A percentile compares a stretch with the other conserved stretches of the same genome.
These are phyloP conservation scores for Aspergillus bombycis DNA, from an alignment of 2,329 filamentous ascomycete genomes.

Conservation along the genomic window DNA sequence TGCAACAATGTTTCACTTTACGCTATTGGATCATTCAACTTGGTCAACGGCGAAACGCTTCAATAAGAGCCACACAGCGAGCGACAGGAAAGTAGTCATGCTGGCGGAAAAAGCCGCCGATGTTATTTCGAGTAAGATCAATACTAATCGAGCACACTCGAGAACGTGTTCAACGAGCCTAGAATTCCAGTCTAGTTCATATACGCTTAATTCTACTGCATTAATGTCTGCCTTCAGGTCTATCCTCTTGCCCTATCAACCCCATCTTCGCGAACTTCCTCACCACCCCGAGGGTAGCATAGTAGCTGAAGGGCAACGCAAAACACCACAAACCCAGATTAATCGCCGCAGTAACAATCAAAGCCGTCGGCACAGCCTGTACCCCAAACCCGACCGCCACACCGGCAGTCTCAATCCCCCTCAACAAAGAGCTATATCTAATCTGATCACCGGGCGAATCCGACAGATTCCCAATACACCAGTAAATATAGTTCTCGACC, in stretches of 20 bases:
- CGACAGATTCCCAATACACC: conserved; percentile 51
- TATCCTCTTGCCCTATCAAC: background rate
- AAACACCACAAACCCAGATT: conserved; percentile 49
- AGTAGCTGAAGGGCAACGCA: conserved; percentile 49
- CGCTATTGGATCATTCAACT: too few relatives aligned
- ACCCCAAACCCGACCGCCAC: conserved; percentile 50
- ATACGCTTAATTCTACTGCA: background rate
- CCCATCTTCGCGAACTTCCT: conserved; percentile 37
- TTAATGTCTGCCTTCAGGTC: background rate
- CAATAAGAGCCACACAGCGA: too few relatives aligned
- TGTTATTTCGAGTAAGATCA: conserved; percentile 47
- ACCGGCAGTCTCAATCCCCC: conserved; percentile 48
- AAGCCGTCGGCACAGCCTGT: conserved; percentile 48
- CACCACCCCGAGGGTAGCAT: conserved; percentile 48
- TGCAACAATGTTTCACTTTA: too few relatives aligned
- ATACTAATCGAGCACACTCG: background rate
- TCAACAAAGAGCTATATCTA: conserved; percentile 49
- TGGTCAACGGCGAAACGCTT: background rate
- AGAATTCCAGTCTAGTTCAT: too few relatives aligned
- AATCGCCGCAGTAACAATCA: conserved; percentile 50
- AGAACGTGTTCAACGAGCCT: background rate
- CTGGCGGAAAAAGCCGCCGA: conserved; percentile 66
- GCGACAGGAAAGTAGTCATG: too few relatives aligned
- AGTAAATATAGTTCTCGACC: conserved; percentile 52
- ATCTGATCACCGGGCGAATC: conserved; percentile 51